phyloP scores from a whole-genome alignment of 331 rosid genomes.

The Telfairia occidentalis region DNA sequence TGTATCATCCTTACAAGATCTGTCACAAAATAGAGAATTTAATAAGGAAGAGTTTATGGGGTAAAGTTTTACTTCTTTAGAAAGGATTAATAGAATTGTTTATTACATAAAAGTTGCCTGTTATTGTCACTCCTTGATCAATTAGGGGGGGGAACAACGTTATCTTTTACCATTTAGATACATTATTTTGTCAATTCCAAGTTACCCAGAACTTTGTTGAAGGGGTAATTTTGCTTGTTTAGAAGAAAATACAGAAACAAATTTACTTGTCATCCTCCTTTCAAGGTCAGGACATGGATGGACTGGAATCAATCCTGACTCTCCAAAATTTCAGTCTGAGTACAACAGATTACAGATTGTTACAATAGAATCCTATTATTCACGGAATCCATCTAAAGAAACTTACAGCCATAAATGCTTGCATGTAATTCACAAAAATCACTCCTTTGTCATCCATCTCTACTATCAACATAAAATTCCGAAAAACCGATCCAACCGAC shows the following conservation, averaged over 20 bases:
- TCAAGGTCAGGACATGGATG: background rate
- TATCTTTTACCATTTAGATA: conserved; percentile 13
- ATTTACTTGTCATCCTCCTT: background rate
- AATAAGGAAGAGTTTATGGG: conserved; percentile 39
- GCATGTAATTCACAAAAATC: background rate
- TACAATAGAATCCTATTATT: background rate
- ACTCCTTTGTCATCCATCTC: conserved; percentile 1
- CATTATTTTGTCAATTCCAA: background rate
- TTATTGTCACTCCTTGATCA: conserved; percentile 51
- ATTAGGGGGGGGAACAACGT: conserved; percentile 40
- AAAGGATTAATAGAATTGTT: conserved; percentile 44
- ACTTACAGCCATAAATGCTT: background rate
- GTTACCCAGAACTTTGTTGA: background rate
- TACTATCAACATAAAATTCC: too few relatives aligned
- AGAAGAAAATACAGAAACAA: background rate
- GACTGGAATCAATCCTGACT: background rate
- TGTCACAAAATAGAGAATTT: conserved; percentile 40
- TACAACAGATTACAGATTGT: background rate
- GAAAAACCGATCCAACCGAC: too few relatives aligned
- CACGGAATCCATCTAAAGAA: background rate
- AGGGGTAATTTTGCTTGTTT: background rate
- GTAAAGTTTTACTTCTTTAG: conserved; percentile 38
- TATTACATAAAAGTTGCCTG: conserved; percentile 27
- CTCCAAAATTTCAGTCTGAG: background rate
- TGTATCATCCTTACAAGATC: conserved; percentile 56